Conservation (phyloP, 2,329 filamentous ascomycete species). For the Cladosporium velox region DNA sequence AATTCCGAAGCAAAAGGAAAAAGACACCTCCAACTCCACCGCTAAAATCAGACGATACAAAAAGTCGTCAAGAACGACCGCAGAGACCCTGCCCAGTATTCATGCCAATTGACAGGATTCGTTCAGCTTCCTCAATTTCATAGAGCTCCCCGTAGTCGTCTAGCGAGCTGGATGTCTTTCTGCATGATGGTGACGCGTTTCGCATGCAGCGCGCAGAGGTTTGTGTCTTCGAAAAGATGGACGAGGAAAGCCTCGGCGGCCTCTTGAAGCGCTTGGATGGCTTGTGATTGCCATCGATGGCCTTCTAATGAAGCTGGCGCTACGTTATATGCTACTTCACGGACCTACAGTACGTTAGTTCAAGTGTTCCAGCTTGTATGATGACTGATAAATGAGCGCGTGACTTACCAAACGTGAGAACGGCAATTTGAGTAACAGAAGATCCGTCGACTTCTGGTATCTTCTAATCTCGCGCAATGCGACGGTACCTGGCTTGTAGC, state of each 20-base stretch:
- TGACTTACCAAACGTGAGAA: slow-evolving; percentile 83
- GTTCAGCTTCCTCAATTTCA: background rate
- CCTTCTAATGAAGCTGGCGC: slow-evolving; percentile 67
- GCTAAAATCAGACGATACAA: slow-evolving; percentile 8
- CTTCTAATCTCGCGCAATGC: slow-evolving; percentile 98
- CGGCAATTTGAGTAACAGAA: slow-evolving; percentile 93
- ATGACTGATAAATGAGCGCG: background rate
- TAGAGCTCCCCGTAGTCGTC: slow-evolving; percentile 71
- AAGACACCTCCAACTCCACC: slow-evolving; percentile 17
- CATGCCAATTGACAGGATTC: background rate
- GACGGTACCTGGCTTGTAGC: slow-evolving; percentile 69
- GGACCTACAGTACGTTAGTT: slow-evolving; percentile 53
- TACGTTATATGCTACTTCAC: slow-evolving; percentile 95
- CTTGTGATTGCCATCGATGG: slow-evolving; percentile 96
- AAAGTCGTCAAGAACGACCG: background rate
- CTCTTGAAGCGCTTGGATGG: slow-evolving; percentile 96
- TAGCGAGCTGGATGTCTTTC: slow-evolving; percentile 96
- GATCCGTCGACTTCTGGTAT: slow-evolving; percentile 96
- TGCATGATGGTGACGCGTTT: slow-evolving; percentile 98
- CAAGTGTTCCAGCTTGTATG: background rate
- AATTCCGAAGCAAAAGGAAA: background rate
- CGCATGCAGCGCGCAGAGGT: slow-evolving; percentile 97
- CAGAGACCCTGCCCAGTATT: background rate
- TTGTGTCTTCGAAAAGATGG: slow-evolving; percentile 97
- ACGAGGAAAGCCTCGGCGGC: slow-evolving; percentile 98